Conservation (phyloP, 768 basidiomycete species). For the Krasilnikovozyma curviuscula region DNA sequence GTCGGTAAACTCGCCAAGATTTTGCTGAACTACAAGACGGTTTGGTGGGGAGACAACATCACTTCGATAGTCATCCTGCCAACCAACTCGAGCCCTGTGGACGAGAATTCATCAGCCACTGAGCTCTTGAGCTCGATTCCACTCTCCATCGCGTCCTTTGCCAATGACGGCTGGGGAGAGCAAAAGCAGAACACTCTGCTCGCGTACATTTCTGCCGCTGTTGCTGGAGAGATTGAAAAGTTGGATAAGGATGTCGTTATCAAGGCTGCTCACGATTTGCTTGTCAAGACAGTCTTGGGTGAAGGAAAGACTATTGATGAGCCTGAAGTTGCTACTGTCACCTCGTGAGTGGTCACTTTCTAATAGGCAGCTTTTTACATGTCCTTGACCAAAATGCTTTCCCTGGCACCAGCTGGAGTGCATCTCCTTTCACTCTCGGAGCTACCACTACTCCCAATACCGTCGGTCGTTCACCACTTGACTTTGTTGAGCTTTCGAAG, state of each 20-base stretch:
- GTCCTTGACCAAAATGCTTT: too few species aligned
- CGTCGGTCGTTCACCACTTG: slow-evolving; percentile 23
- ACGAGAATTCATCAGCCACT: not conserved
- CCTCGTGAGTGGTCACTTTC: too few species aligned
- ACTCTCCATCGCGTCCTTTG: not conserved
- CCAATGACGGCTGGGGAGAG: slow-evolving; percentile 9
- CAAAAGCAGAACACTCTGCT: slow-evolving; percentile 17
- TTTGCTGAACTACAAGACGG: slow-evolving; percentile 15
- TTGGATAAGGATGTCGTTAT: slow-evolving; percentile 5
- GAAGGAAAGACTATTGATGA: too few species aligned
- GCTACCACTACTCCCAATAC: slow-evolving; percentile 27
- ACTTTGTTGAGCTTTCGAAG: slow-evolving; percentile 26
- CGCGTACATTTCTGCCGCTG: slow-evolving; percentile 16
- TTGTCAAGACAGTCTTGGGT: too few species aligned
- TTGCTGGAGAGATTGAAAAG: slow-evolving; percentile 2
- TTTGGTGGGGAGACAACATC: slow-evolving; percentile 19
- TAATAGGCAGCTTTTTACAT: too few species aligned
- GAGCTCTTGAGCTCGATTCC: not conserved
- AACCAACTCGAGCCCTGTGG: not conserved
- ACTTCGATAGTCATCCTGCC: slow-evolving; percentile 14
- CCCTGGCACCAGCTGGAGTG: slow-evolving; percentile 27
- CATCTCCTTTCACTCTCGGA: slow-evolving; percentile 25
- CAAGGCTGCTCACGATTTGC: slow-evolving; percentile 12
- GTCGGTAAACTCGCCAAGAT: slow-evolving; percentile 22
- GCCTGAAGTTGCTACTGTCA: too few species aligned